Percentiles rank a stretch among this genome's conserved stretches.
Evolutionary conservation across 1,284 basidiomycete species (phyloP).

Genomic region (Naganishia sp.): DNA sequence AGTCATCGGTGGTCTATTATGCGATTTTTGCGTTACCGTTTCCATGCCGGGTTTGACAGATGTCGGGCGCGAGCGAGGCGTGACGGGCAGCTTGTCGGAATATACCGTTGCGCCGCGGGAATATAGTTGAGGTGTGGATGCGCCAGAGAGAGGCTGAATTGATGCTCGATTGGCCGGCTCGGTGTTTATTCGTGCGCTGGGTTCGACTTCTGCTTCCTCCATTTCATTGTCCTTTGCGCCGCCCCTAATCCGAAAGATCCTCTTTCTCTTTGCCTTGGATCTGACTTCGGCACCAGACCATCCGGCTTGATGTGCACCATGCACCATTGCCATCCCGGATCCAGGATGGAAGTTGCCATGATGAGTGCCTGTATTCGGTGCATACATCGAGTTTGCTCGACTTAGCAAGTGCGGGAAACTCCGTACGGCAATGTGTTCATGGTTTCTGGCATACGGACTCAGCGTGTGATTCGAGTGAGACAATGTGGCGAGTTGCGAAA

Average conservation of each 20-base stretch:
- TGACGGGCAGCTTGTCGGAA: slow-evolving; percentile 22
- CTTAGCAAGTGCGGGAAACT: slow-evolving; percentile 67
- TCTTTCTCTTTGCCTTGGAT: slow-evolving; percentile 28
- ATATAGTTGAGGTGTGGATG: slow-evolving; percentile 22
- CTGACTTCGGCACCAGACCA: slow-evolving; percentile 9
- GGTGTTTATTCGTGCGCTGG: neutral
- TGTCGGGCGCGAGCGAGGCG: slow-evolving; percentile 2
- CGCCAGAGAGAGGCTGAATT: slow-evolving; percentile 3
- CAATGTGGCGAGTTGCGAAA: slow-evolving; percentile 80
- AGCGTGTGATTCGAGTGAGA: slow-evolving; percentile 85
- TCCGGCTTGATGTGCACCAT: slow-evolving; percentile 5
- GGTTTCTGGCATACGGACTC: slow-evolving; percentile 81
- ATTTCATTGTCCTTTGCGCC: neutral
- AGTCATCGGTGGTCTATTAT: slow-evolving; percentile 7
- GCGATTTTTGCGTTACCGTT: slow-evolving; percentile 19
- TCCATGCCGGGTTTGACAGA: slow-evolving; percentile 9
- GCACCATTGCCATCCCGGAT: neutral
- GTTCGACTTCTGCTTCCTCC: neutral
- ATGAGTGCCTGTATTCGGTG: neutral
- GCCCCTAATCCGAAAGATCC: slow-evolving; percentile 22
- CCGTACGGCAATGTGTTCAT: slow-evolving; percentile 85
- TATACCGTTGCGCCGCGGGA: slow-evolving; percentile 13
- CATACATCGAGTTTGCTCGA: slow-evolving; percentile 47
- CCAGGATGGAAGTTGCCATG: neutral
- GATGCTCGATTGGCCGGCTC: neutral